Conservation (phyloP, 1,284 basidiomycete species). For the Boletus albobrunnescens region DNA sequence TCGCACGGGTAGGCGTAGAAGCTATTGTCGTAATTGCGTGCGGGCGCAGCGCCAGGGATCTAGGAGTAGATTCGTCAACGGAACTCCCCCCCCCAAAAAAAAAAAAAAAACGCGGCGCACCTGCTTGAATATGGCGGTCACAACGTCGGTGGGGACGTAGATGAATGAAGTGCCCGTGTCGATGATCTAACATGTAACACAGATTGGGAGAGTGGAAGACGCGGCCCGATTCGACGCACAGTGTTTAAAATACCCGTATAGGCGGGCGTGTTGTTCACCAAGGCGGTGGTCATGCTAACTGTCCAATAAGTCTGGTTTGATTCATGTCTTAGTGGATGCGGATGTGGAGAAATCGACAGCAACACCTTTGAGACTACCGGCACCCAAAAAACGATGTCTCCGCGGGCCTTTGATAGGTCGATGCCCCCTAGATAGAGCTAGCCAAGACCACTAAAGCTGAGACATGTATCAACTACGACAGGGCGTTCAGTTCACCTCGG, state of each 20-base stretch:
- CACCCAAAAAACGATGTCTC: conserved; percentile 47
- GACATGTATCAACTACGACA: neutral
- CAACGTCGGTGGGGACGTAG: conserved; percentile 44
- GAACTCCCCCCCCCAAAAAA: no score
- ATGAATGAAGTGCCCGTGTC: conserved; percentile 62
- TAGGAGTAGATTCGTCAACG: conserved; percentile 17
- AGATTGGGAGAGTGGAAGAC: neutral
- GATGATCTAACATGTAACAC: conserved; percentile 42
- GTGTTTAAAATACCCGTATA: conserved; percentile 32
- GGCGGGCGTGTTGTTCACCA: conserved; percentile 30
- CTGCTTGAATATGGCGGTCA: conserved; percentile 40
- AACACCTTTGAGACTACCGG: conserved; percentile 47
- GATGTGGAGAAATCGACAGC: neutral
- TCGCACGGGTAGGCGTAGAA: conserved; percentile 53
- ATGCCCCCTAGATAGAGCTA: conserved; percentile 60
- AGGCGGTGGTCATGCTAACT: conserved; percentile 42
- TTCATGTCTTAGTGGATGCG: conserved; percentile 1
- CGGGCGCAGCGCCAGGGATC: conserved; percentile 47
- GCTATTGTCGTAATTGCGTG: conserved; percentile 41
- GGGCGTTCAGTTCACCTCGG: conserved; percentile 38
- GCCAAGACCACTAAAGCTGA: neutral
- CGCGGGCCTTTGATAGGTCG: conserved; percentile 44
- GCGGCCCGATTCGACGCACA: conserved; percentile 29
- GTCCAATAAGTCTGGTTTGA: conserved; percentile 53
- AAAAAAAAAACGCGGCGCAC: conserved; percentile 22